Conservation (phyloP, 768 basidiomycete genomes). For the Hydnum rufescens region DNA sequence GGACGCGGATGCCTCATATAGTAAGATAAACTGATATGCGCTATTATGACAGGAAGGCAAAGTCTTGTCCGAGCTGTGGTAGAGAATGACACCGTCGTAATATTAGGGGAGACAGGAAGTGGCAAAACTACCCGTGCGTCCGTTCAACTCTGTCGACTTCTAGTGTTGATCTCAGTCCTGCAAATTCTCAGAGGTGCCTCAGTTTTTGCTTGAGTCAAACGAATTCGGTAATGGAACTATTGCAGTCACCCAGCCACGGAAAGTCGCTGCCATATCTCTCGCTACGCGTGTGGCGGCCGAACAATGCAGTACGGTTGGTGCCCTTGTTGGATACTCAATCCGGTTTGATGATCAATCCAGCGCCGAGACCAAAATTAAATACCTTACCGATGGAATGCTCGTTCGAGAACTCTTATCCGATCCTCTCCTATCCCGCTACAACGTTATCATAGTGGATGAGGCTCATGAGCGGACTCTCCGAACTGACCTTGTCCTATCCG, state of each 20-base stretch:
- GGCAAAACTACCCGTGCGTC: conserved; percentile 94
- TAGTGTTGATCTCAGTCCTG: not conserved
- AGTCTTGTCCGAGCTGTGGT: conserved; percentile 52
- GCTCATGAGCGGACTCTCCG: conserved; percentile 91
- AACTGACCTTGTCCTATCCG: conserved; percentile 85
- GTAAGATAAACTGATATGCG: not conserved
- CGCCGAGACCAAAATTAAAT: conserved; percentile 71
- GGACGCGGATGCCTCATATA: not conserved
- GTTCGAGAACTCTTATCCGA: conserved; percentile 79
- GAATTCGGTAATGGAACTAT: conserved; percentile 49
- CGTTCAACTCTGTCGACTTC: not conserved
- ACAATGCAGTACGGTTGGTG: conserved; percentile 50
- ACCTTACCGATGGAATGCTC: conserved; percentile 95
- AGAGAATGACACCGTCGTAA: conserved; percentile 65
- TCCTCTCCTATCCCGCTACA: conserved; percentile 56
- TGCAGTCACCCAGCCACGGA: conserved; percentile 85
- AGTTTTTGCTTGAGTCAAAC: conserved; percentile 77
- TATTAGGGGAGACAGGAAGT: conserved; percentile 93
- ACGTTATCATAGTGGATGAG: conserved; percentile 83
- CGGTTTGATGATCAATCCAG: conserved; percentile 78
- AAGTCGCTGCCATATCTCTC: conserved; percentile 90
- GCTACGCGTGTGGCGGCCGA: conserved; percentile 79
- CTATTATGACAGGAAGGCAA: conserved; percentile 43
- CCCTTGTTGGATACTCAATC: conserved; percentile 79
- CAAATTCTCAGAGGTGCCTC: conserved; percentile 63